Evolutionary conservation across 140 eudicot genomes (phyloP).

Genomic region (Oenanthe javanica): DNA sequence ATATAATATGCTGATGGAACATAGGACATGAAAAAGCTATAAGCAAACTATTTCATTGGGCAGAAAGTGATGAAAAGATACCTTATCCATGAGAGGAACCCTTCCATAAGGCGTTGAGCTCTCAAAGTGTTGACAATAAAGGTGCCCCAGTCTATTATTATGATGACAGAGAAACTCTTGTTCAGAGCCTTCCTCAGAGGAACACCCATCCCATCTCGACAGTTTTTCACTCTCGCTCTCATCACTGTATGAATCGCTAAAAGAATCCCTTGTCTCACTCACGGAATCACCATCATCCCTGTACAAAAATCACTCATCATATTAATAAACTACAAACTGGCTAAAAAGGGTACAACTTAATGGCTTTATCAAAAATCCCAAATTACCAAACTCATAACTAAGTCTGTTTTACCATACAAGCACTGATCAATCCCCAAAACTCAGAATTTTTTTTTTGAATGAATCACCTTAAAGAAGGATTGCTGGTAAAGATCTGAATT

Average conservation of each 20-base stretch:
- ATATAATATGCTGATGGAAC: background rate
- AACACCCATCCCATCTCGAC: conserved; percentile 91
- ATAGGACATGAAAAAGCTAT: background rate
- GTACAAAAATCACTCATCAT: background rate
- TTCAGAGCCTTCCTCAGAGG: conserved; percentile 82
- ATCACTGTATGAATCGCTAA: conserved; percentile 83
- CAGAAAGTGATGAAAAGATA: conserved; percentile 17
- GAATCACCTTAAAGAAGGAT: conserved; percentile 56
- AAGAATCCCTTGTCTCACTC: conserved; percentile 82
- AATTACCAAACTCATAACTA: background rate
- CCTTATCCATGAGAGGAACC: conserved; percentile 97
- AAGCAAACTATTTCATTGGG: too few species aligned
- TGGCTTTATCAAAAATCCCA: background rate
- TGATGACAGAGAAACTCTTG: conserved; percentile 51
- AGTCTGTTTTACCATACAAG: background rate
- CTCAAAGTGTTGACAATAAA: conserved; percentile 78
- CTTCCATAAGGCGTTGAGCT: conserved; percentile 87
- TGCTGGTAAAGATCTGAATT: conserved; percentile 76
- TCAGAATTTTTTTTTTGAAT: background rate
- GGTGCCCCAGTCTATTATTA: conserved; percentile 65
- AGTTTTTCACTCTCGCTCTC: conserved; percentile 90
- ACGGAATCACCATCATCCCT: conserved; percentile 76
- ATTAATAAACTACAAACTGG: too few species aligned
- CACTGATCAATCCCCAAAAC: background rate
- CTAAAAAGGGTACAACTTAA: too few species aligned